Evolutionary conservation across 768 basidiomycete species (phyloP).

Genomic region (Zangia roseola): DNA sequence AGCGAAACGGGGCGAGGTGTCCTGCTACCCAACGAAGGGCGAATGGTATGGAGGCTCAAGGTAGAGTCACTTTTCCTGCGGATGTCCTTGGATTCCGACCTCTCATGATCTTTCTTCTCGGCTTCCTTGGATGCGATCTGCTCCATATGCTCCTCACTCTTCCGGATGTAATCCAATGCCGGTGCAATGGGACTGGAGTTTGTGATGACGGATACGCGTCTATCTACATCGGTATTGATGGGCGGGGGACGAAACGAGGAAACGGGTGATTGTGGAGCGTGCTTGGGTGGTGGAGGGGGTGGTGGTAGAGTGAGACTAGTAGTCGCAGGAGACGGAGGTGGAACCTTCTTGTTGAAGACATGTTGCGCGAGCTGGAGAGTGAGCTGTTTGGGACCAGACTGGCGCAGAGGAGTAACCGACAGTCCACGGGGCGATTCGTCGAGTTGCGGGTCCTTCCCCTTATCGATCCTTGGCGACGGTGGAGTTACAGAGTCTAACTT

Average conservation of each 20-base stretch:
- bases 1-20: slow-evolving; percentile 74
- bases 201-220: slow-evolving; percentile 52
- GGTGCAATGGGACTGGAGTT: slow-evolving; percentile 54
- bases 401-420: slow-evolving; percentile 16
- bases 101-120: slow-evolving; percentile 31
- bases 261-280: slow-evolving; percentile 16
- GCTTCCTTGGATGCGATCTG: slow-evolving; percentile 21
- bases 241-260: slow-evolving; percentile 24
- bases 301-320: slow-evolving; percentile 31
- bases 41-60: slow-evolving; percentile 72
- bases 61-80: slow-evolving; percentile 85
- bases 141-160: slow-evolving; percentile 35
- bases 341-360: slow-evolving; percentile 42
- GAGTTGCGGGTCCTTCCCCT: slow-evolving; percentile 17
- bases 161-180: slow-evolving; percentile 54
- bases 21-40: slow-evolving; percentile 48
- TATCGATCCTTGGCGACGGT: slow-evolving; percentile 23
- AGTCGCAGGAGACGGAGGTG: slow-evolving; percentile 32
- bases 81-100: slow-evolving; percentile 56
- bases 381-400: slow-evolving; percentile 33
- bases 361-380: slow-evolving; percentile 47
- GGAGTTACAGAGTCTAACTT: slow-evolving; percentile 24
- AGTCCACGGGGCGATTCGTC: slow-evolving; percentile 18
- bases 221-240: slow-evolving; percentile 30
- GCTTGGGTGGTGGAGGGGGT: slow-evolving; percentile 41